Evolutionary conservation across 1,284 basidiomycete species (phyloP), one percentile per base, ranked within the genome.

Genomic region (Ganoderma lingzhi): DNA sequence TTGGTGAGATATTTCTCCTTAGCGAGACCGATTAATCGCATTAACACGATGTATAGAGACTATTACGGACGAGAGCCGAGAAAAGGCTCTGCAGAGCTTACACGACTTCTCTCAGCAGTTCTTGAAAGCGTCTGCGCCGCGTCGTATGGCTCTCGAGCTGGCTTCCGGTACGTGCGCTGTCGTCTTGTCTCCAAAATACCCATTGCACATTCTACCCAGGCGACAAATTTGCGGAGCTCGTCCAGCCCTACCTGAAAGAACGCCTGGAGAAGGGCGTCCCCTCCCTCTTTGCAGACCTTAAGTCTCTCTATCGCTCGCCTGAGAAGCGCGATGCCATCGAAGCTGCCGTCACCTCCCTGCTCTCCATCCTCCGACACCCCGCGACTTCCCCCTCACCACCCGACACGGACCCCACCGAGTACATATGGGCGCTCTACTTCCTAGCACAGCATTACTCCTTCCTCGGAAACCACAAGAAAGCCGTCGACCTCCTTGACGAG

Each of bases 351-450:
- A 88, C 93, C 78, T 82, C 84, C 10, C 84, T 90, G 51, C 83
- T 82, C 42, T 77, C 80, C 53, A 76, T 81, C 30, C 81, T 83
- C 64, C 75, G 74, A 45, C 66, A 71, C n/a, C 70, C 75, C 10
- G 64, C 75, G 5, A 75, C 82, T 15, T 70, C 80, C 28, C 72
- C 81, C 58, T 65, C 76, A n/a, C 75, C 81, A 6, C 65, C 71
- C 15, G 64, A 65, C 8, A 82, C 88, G 51, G 90, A 96, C 32
- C 96, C 97, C 0, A 93, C 96, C 1, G 91, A 91, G 9, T 94
- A 97, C 75, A 88, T 99, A 28, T 99, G 98, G 97, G 91, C 93
- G 5, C 88, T 99, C 65, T 99, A 98, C 84, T 98, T 93, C 85
- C 91, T 98, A 60, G 93, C 96, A 0, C 95, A 98, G 73, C 96